Conservation (phyloP, 495 filamentous ascomycete species). For the Lichenothelia convexa region DNA sequence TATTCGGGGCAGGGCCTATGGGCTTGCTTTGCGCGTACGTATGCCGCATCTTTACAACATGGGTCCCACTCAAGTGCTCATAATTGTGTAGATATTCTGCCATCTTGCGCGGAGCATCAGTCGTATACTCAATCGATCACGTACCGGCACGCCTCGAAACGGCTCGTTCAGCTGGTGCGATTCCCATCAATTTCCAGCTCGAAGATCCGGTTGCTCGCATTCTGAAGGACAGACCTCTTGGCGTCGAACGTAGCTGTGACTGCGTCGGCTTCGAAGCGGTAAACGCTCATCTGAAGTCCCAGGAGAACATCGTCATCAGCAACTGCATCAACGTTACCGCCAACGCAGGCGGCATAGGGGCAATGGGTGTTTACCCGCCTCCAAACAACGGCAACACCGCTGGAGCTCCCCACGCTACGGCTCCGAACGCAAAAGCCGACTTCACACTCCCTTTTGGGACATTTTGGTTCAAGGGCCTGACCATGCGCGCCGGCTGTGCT, state of each 20-base stretch:
- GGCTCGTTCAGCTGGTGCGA: constrained; percentile 12
- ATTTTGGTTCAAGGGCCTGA: constrained; percentile 6
- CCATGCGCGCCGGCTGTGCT: constrained; percentile 5
- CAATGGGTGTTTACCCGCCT: constrained; percentile 10
- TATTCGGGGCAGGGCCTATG: constrained; percentile 28
- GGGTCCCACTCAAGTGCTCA: no score
- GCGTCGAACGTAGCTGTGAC: constrained; percentile 10
- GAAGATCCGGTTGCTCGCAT: constrained; percentile 8
- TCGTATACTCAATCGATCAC: constrained; percentile 16
- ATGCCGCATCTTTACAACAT: no score
- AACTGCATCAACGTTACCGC: background rate
- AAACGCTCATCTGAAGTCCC: background rate
- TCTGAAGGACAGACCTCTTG: constrained; percentile 3
- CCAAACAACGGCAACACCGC: constrained; percentile 2
- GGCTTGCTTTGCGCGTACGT: constrained; percentile 23
- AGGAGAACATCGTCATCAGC: background rate
- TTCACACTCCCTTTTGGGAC: background rate
- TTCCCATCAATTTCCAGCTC: constrained; percentile 4
- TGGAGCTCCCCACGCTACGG: background rate
- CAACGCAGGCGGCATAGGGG: background rate
- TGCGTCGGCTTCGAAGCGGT: constrained; percentile 2
- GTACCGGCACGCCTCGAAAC: constrained; percentile 12
- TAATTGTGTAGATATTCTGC: no score
- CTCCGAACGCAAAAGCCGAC: background rate
- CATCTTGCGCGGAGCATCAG: constrained; percentile 21